These are phyloP conservation scores for Vanrija sp. DNA, from an alignment of 1,284 basidiomycete genomes.

Conservation along the genomic window DNA sequence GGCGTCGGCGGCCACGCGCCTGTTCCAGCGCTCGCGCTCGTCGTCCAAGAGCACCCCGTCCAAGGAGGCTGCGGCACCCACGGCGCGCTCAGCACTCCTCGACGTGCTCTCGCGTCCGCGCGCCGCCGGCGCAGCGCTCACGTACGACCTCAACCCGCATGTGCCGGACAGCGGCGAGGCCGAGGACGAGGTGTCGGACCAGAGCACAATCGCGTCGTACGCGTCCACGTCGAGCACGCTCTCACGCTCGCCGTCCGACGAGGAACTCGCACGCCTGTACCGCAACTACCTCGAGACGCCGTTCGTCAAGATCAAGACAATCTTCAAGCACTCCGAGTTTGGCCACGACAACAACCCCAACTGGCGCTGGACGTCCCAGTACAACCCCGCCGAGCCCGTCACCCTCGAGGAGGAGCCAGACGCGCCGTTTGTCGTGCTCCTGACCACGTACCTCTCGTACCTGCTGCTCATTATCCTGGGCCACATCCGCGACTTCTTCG, in stretches of 20 bases:
- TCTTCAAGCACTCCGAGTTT: slow-evolving; percentile 47
- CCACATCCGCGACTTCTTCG: slow-evolving; percentile 91
- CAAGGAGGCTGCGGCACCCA: slow-evolving; percentile 4
- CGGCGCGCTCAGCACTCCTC: slow-evolving; percentile 33
- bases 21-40: background rate
- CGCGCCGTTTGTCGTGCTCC: slow-evolving; percentile 83
- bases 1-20: background rate
- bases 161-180: slow-evolving; percentile 2
- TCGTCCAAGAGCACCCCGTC: background rate
- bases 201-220: slow-evolving; percentile 39
- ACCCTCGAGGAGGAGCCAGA: slow-evolving; percentile 60
- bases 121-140: slow-evolving; percentile 17
- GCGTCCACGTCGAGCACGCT: slow-evolving; percentile 17
- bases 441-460: slow-evolving; percentile 90
- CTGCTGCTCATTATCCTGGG: slow-evolving; percentile 83
- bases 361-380: slow-evolving; percentile 49
- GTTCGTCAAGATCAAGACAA: slow-evolving; percentile 33
- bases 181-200: slow-evolving; percentile 37
- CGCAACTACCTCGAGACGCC: slow-evolving; percentile 41
- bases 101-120: slow-evolving; percentile 37
- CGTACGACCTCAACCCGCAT: slow-evolving; percentile 17
- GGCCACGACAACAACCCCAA: slow-evolving; percentile 47
- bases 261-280: slow-evolving; percentile 39
- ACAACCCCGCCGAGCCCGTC: slow-evolving; percentile 51
- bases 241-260: slow-evolving; percentile 11